These are phyloP conservation scores for Phaeosphaeria sp. DNA, from an alignment of 2,329 filamentous ascomycete genomes.

Conservation along the genomic window DNA sequence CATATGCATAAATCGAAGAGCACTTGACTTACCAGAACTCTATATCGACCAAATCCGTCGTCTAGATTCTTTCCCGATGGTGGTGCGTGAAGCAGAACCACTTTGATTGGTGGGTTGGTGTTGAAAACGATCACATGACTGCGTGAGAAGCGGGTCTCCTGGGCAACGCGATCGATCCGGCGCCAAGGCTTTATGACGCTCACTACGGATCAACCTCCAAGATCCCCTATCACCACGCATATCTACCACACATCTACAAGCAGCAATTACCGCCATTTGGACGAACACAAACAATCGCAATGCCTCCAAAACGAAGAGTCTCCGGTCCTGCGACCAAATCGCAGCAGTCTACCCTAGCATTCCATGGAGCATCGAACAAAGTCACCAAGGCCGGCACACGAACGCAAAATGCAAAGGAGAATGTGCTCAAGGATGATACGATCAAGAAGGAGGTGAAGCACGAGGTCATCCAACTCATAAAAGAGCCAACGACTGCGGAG, in stretches of 20 bases:
- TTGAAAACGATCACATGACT: conserved; percentile 29
- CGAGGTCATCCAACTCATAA: conserved; percentile 27
- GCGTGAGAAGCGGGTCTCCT: conserved; percentile 33
- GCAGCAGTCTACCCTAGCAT: conserved; percentile 69
- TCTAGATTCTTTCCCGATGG: background rate
- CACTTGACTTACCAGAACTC: background rate
- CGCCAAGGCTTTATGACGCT: conserved; percentile 30
- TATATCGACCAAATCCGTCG: background rate
- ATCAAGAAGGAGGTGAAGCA: conserved; percentile 35
- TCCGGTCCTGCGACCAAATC: conserved; percentile 54
- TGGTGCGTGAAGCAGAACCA: background rate
- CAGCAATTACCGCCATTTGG: background rate
- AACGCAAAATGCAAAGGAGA: conserved; percentile 48
- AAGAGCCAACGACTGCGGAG: conserved; percentile 48
- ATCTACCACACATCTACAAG: background rate
- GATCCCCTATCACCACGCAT: conserved; percentile 18
- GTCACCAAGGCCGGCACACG: conserved; percentile 63
- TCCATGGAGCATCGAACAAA: conserved; percentile 62
- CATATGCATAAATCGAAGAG: too few species aligned
- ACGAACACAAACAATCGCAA: conserved; percentile 24
- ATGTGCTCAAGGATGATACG: conserved; percentile 43
- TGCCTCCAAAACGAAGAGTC: conserved; percentile 55
- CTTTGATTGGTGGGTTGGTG: background rate
- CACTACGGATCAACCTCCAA: conserved; percentile 21
- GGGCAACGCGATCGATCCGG: conserved; percentile 21